These are phyloP conservation scores for Drechslerella stenobrocha DNA, from an alignment of 2,329 filamentous ascomycete genomes.

Conservation along the genomic window DNA sequence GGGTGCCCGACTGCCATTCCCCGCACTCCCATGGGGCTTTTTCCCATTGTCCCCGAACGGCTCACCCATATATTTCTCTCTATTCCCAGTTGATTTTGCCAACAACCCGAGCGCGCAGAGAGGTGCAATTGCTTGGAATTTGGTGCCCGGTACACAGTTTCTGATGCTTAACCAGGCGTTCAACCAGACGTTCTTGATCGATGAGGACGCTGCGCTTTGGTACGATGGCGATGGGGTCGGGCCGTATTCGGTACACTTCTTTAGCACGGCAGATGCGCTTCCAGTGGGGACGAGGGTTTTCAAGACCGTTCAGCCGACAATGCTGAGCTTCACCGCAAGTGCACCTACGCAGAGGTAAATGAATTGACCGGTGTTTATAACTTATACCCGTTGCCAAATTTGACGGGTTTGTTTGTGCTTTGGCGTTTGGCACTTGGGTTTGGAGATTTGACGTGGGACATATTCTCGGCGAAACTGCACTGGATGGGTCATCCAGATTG, in stretches of 20 bases:
- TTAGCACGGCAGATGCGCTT: conserved; percentile 9
- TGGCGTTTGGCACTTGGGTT: too few relatives aligned
- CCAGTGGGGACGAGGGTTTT: neutral
- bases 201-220: conserved; percentile 14
- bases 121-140: conserved; percentile 1
- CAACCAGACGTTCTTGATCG: neutral
- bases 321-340: conserved; percentile 25
- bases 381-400: too few relatives aligned
- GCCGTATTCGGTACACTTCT: conserved; percentile 20
- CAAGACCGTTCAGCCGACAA: conserved; percentile 14
- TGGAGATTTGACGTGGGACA: too few relatives aligned
- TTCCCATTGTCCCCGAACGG: conserved; percentile 9
- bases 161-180: conserved; percentile 11
- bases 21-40: conserved; percentile 7
- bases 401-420: too few relatives aligned
- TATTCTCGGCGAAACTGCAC: too few relatives aligned
- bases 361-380: too few relatives aligned
- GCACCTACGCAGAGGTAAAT: conserved; percentile 15
- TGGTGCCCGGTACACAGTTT: neutral
- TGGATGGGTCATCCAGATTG: too few relatives aligned
- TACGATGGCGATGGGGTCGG: conserved; percentile 11
- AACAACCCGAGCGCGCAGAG: neutral
- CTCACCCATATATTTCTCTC: conserved; percentile 7
- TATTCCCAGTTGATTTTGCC: neutral
- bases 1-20: conserved; percentile 15